Conservation (phyloP, 306 rosid species). For the cucumber (Cucumis sativus) region Cucumber_9930_V3 NC_026659.2:26769501-26770000, state of each 20-base stretch:
- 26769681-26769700: too few species aligned
- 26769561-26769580: too few species aligned
- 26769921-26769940: not conserved
- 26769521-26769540: too few species aligned
- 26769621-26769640: too few species aligned
- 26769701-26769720: too few species aligned
- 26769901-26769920: not conserved
- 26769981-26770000: not conserved
- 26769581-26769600: too few species aligned
- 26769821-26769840: not conserved
- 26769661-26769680: too few species aligned
- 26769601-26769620: too few species aligned
- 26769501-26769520: too few species aligned
- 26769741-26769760: not conserved
- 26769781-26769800: not conserved
- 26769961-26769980: not conserved
- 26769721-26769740: too few species aligned
- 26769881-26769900: not conserved
- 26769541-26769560: too few species aligned
- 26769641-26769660: too few species aligned
- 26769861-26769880: not conserved
- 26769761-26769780: not conserved
- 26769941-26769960: not conserved
- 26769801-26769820: not conserved
- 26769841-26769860: not conserved